phyloP scores from a whole-genome alignment of 305 asterid genomes.

The Ilex paraguariensis region DNA sequence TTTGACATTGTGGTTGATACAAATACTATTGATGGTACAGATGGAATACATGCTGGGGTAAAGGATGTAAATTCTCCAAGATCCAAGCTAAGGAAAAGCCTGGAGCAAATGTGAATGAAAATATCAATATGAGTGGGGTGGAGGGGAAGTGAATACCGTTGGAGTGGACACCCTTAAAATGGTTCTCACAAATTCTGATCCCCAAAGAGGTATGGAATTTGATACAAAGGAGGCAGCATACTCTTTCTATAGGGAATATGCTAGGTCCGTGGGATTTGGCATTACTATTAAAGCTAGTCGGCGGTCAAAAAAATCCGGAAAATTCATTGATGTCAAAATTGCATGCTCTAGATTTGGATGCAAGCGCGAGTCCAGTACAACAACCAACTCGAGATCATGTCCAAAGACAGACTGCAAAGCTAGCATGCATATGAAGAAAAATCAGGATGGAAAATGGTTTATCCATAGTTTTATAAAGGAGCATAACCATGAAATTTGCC shows the following conservation, averaged over 20 bases:
- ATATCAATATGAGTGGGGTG: constrained; percentile 4
- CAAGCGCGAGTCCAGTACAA: constrained; percentile 25
- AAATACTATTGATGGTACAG: constrained; percentile 6
- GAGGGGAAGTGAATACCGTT: constrained; percentile 11
- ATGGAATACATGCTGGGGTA: constrained; percentile 4
- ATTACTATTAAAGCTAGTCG: constrained; percentile 54
- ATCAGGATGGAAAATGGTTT: constrained; percentile 42
- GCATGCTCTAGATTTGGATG: constrained; percentile 48
- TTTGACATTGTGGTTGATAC: constrained; percentile 14
- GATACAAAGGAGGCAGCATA: constrained; percentile 51
- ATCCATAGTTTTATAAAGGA: constrained; percentile 32
- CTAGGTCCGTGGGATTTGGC: constrained; percentile 45
- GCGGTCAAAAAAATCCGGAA: constrained; percentile 44
- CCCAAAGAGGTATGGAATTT: constrained; percentile 38
- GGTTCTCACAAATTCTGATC: constrained; percentile 8
- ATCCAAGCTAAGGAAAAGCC: too few species aligned
- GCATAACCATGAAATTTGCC: constrained; percentile 43
- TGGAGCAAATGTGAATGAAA: neutral
- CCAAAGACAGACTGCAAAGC: constrained; percentile 52
- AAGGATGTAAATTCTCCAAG: too few species aligned
- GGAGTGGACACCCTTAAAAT: constrained; percentile 8
- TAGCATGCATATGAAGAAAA: constrained; percentile 42
- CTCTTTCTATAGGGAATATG: constrained; percentile 44
- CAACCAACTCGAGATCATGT: constrained; percentile 24
- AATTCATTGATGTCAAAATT: constrained; percentile 51